Base-by-base conservation (phyloP, 208 protist species). In the Acanthamoeba culbertsoni region DNA sequence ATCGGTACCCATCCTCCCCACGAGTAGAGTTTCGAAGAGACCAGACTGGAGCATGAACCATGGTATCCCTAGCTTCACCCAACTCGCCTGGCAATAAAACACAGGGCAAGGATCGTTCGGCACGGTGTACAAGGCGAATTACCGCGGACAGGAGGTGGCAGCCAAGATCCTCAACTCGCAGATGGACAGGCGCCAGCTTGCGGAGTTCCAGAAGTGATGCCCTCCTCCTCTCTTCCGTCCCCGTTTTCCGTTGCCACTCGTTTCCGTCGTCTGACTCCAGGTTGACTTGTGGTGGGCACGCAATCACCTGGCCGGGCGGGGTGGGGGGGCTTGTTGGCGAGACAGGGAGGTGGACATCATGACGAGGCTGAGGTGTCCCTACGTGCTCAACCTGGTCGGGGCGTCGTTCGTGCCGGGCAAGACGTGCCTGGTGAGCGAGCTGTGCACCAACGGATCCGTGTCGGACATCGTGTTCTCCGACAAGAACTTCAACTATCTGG, bases 291-390 rank as follows among this genome's bases (percentile, higher is more conserved):
- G 45, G 4, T 46, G 18, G n/a, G 8, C 10, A 82, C 35, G 42
- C n/a, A 31, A 43, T 55, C 42, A 31, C 55, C 16, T 7, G 42
- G 42, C 20, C 4, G 23, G 46, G 18, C 12, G 20, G 40, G n/a
- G n/a, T n/a, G n/a, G n/a, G n/a, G n/a, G n/a, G n/a, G n/a, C n/a
- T n/a, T n/a, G n/a, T n/a, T n/a, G n/a, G 2, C 79, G 20, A 84
- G 26, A n/a, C 82, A 90, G 82, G 57, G 82, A 90, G 53, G 82
- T 90, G 53, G 82, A 90, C 53, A 90, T 90, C 35, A 68, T 90
- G 53, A 90, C 82, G 14, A 18, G 82, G 20, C 53, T 90, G 53
- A 31, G 82, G 82, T 90, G 53, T 65, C 82, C 82, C 10, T 68
- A 90, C 14, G 82, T 90, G 57, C 57, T 90, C 53, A 90, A 90